phyloP scores from a whole-genome alignment of 2,329 filamentous ascomycete genomes.

The Fusarium burgessii region DNA sequence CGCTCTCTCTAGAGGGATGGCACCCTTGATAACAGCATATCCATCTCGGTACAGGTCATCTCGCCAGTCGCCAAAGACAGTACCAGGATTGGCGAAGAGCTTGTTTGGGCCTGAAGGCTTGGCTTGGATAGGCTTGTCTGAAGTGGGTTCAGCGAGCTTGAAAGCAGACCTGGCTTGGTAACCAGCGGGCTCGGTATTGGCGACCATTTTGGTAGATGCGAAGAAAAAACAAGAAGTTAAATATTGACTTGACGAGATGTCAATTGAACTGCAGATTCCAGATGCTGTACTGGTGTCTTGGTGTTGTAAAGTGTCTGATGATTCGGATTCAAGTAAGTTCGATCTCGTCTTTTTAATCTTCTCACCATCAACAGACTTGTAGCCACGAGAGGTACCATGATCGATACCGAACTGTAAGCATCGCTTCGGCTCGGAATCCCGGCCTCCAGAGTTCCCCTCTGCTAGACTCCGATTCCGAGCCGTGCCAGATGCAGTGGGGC shows the following conservation, averaged over 20 bases:
- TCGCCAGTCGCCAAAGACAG: conserved; percentile 9
- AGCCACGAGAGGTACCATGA: rapidly evolving
- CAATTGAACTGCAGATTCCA: rapidly evolving
- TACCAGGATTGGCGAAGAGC: not conserved
- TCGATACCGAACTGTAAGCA: not conserved
- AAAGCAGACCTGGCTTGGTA: not conserved
- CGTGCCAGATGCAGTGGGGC: not conserved
- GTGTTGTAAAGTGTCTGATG: not conserved
- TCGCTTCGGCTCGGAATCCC: conserved; percentile 23
- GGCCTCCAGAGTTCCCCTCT: not conserved
- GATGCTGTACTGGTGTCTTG: not conserved
- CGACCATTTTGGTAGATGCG: not conserved
- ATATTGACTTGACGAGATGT: not conserved
- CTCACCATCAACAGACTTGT: rapidly evolving
- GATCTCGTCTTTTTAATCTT: conserved; percentile 1
- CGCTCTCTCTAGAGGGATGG: not conserved
- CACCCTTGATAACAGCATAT: conserved; percentile 6
- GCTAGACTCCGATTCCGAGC: conserved; percentile 12
- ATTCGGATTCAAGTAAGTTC: not conserved
- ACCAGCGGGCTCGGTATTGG: conserved; percentile 1
- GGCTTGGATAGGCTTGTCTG: conserved; percentile 7
- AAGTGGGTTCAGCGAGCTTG: not conserved
- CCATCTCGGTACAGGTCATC: conserved; percentile 15
- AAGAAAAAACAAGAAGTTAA: rapidly evolving
- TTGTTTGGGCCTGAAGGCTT: conserved; percentile 16